A percentile compares a stretch with the other conserved stretches of the same genome.
Conservation (phyloP, 2,329 filamentous ascomycete genomes). For the Xylariaceae sp. region DNA sequence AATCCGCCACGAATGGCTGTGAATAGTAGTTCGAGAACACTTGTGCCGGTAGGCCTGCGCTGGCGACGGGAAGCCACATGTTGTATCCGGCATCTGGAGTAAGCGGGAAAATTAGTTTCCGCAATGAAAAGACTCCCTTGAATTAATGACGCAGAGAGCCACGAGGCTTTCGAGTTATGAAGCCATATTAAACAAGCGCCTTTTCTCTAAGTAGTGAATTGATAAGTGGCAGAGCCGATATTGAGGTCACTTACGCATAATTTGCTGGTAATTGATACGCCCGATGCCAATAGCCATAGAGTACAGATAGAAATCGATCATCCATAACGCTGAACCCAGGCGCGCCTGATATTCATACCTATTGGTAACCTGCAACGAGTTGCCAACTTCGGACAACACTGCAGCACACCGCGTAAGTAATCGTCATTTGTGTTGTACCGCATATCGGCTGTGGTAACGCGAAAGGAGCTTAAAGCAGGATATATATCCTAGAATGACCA, state of each 20-base stretch:
- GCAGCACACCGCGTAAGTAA: neutral
- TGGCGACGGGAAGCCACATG: constrained; percentile 26
- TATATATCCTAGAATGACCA: neutral
- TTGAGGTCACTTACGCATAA: constrained; percentile 29
- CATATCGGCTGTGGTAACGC: too few relatives aligned
- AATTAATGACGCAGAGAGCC: neutral
- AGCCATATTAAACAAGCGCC: neutral
- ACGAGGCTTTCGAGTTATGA: neutral
- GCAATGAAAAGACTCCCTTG: neutral
- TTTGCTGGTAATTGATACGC: constrained; percentile 38
- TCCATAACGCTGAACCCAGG: constrained; percentile 37
- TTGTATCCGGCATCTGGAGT: constrained; percentile 20
- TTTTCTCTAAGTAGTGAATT: neutral
- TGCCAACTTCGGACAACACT: constrained; percentile 37
- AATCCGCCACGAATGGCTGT: constrained; percentile 37
- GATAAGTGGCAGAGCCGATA: neutral
- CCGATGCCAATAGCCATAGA: constrained; percentile 34
- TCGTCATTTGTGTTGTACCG: neutral
- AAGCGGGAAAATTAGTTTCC: neutral
- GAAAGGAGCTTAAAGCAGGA: neutral
- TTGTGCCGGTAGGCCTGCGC: constrained; percentile 30
- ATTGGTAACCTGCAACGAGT: constrained; percentile 33
- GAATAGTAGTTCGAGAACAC: constrained; percentile 38
- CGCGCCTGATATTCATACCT: constrained; percentile 34
- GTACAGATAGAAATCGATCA: constrained; percentile 38